Base-by-base conservation (phyloP, 2,329 filamentous ascomycete species). In the Scedosporium minutisporum region DNA sequence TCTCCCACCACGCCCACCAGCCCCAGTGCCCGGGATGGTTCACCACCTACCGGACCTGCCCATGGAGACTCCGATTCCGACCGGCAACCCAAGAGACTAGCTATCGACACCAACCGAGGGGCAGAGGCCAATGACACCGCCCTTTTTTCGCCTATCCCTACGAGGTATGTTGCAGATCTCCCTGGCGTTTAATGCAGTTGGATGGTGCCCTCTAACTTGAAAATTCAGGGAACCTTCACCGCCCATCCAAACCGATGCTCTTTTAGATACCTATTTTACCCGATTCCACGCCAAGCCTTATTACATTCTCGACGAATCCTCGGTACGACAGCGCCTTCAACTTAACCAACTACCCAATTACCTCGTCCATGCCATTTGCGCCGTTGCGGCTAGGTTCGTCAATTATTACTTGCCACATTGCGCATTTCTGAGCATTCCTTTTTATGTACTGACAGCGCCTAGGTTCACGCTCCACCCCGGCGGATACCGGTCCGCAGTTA, bases 271-370 rank as follows among this genome's bases (percentile, higher is more conserved):
- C 5, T 96, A 93, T 72, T 96, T 96, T 71, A 77, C 81, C 23
- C 84, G 89, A 60, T 85, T 93, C 46, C 91, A 96, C 71, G 88
- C 87, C 60, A 93, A 92, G 70, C 90, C 91, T 1, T 95, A 89
- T 67, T 86, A 90, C 69, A 87, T 96, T 60, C 78, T 96, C 3
- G 90, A 96, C 69, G 91, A 96, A 73, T 79, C 86, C 0, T 85
- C 83, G 0, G 87, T 89, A 9, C 82, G 91, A 63, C 89, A 93
- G 73, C 81, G 87, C 25, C 76, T 91, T 65, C 87, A 90, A 67
- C 74, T 86, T 9, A 86, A 86, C 58, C 87, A 90, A 68, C 75
- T 93, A 3, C 82, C 84, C 3, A 68, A 69, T 25, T 83, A 81
- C 66, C 73, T 86, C 51, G 71, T 81, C 6, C 76, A 81, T 68